Evolutionary conservation across 768 basidiomycete species (phyloP).

Genomic region (Pholiota conissans): DNA sequence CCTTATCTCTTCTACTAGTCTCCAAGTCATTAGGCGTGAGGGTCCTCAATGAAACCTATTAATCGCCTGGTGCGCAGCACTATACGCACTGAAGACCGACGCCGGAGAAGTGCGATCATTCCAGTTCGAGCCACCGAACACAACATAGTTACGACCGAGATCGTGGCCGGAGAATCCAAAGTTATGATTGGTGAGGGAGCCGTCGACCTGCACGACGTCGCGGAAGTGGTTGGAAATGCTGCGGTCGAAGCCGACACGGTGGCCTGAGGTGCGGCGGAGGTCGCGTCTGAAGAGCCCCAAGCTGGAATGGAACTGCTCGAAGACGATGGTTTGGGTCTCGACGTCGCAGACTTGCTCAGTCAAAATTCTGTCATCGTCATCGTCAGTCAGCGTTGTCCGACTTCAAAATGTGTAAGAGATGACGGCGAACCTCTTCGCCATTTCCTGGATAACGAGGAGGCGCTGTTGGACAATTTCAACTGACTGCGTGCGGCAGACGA

Average conservation of each 20-base stretch:
- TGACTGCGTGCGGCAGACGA: constrained; percentile 38
- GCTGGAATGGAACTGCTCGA: constrained; percentile 41
- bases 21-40: no score
- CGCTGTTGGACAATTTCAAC: constrained; percentile 46
- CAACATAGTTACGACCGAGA: constrained; percentile 35
- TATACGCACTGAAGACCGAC: constrained; percentile 35
- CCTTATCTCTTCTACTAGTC: no score
- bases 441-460: constrained; percentile 43
- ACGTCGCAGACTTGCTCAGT: constrained; percentile 49
- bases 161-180: constrained; percentile 41
- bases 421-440: constrained; percentile 38
- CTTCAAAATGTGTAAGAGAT: neutral
- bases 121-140: constrained; percentile 43
- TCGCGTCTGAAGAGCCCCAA: constrained; percentile 40
- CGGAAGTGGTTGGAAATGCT: constrained; percentile 33
- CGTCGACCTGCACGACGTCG: constrained; percentile 30
- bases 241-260: constrained; percentile 38
- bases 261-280: constrained; percentile 36
- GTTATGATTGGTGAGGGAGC: constrained; percentile 34
- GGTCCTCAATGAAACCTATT: neutral
- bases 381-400: neutral
- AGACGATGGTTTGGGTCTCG: constrained; percentile 46
- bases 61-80: constrained; percentile 16
- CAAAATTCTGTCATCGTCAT: constrained; percentile 32
- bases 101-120: constrained; percentile 19